Percentiles rank a stretch among this genome's conserved stretches.
Evolutionary conservation across 257 asterid genomes (phyloP).

Genomic region (Solanum raphanifolium): DNA sequence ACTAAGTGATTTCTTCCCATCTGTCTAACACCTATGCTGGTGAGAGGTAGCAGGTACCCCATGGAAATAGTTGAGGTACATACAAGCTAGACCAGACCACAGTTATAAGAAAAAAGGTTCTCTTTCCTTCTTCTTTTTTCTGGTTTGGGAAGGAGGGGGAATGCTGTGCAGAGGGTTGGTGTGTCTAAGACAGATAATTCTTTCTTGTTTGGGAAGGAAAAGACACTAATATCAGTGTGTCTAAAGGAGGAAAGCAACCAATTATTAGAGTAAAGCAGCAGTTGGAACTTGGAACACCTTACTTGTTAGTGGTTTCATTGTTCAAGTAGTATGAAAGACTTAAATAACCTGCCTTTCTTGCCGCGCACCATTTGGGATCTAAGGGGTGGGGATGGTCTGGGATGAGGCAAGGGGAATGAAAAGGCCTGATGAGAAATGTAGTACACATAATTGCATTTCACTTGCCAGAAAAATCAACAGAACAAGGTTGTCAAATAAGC

Average conservation of each 20-base stretch:
- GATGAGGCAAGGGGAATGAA: background rate
- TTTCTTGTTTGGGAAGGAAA: background rate
- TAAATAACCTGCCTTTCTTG: background rate
- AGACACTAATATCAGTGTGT: background rate
- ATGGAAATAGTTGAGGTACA: background rate
- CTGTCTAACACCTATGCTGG: background rate
- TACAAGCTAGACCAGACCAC: background rate
- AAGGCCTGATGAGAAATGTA: background rate
- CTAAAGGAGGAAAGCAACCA: background rate
- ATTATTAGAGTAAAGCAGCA: background rate
- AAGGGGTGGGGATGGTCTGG: background rate
- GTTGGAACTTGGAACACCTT: background rate
- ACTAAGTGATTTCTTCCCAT: background rate
- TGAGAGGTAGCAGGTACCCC: background rate
- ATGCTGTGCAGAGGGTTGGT: background rate
- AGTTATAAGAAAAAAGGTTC: background rate
- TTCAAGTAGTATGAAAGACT: background rate
- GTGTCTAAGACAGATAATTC: background rate
- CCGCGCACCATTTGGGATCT: background rate
- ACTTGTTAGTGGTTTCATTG: background rate
- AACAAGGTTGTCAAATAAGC: background rate
- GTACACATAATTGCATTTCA: background rate
- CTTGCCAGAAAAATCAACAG: background rate
- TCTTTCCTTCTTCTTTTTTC: rapidly evolving
- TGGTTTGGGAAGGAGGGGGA: background rate